Conservation (phyloP, 108 stramenopile genomes). For the Skeletonema menzelii region DNA sequence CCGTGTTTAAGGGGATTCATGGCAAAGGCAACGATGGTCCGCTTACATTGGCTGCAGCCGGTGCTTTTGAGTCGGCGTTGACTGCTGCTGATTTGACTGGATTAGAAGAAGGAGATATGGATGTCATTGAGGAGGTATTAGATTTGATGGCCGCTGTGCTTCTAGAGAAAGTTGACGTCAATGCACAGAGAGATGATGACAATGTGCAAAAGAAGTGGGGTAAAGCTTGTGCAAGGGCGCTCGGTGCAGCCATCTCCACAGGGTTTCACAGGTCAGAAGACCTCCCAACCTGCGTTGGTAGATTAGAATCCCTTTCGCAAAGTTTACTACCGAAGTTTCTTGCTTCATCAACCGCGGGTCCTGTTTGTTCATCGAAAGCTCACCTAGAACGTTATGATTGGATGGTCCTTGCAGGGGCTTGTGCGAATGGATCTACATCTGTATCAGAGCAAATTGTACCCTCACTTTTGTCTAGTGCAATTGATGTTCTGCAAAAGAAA, state of each 20-base stretch:
- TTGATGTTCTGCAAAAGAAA: slow-evolving; percentile 10
- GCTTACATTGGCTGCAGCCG: slow-evolving; percentile 45
- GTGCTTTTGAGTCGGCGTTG: slow-evolving; percentile 58
- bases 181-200: background rate
- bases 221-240: slow-evolving; percentile 32
- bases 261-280: slow-evolving; percentile 11
- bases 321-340: slow-evolving; percentile 26
- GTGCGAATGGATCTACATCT: slow-evolving; percentile 31
- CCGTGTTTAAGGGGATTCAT: slow-evolving; percentile 9
- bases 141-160: slow-evolving; percentile 26
- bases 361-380: background rate
- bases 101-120: slow-evolving; percentile 27
- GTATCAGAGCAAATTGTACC: slow-evolving; percentile 35
- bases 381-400: slow-evolving; percentile 37
- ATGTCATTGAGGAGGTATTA: slow-evolving; percentile 8
- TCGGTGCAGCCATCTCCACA: slow-evolving; percentile 35
- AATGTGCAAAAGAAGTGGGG: slow-evolving; percentile 31
- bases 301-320: slow-evolving; percentile 15
- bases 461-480: slow-evolving; percentile 14
- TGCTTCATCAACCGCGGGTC: slow-evolving; percentile 23
- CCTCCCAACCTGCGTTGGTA: background rate
- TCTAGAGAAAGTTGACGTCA: background rate
- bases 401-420: slow-evolving; percentile 46
- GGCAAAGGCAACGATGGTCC: slow-evolving; percentile 10
- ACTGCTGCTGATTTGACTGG: slow-evolving; percentile 29